A percentile compares a stretch with the other conserved stretches of the same genome.
These are phyloP conservation scores for Tubosaeta sp. DNA, from an alignment of 768 basidiomycete species.

Conservation along the genomic window DNA sequence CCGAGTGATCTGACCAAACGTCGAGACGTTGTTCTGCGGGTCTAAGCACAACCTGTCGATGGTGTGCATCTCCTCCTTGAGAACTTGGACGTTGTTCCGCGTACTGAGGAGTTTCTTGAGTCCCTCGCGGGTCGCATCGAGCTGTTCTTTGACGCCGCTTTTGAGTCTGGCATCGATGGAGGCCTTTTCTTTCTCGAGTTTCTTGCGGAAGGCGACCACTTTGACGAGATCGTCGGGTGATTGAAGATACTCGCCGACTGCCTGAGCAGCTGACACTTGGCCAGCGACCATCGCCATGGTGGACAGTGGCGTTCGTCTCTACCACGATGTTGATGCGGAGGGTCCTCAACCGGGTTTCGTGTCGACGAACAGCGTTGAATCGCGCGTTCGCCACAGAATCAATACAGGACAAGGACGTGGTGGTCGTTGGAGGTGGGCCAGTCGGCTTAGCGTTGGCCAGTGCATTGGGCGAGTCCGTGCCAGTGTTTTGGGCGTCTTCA, in stretches of 20 bases:
- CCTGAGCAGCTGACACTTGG: conserved; percentile 73
- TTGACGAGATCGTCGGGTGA: conserved; percentile 92
- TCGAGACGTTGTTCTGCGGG: conserved; percentile 71
- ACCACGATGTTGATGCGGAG: background rate
- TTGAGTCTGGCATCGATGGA: conserved; percentile 89
- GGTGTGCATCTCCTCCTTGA: conserved; percentile 83
- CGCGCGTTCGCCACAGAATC: conserved; percentile 18
- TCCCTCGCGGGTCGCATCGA: conserved; percentile 86
- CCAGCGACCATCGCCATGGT: conserved; percentile 43
- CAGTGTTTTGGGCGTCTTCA: background rate
- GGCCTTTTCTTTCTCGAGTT: conserved; percentile 93
- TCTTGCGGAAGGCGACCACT: conserved; percentile 84
- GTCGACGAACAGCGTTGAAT: conserved; percentile 1
- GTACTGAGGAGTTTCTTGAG: conserved; percentile 77
- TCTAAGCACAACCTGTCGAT: conserved; percentile 75
- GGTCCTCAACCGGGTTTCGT: background rate
- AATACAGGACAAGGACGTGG: conserved; percentile 69
- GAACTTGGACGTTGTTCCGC: conserved; percentile 68
- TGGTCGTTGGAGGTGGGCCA: conserved; percentile 93
- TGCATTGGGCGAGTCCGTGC: conserved; percentile 61
- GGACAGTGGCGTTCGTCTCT: background rate
- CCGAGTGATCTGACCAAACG: conserved; percentile 93
- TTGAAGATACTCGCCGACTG: conserved; percentile 85
- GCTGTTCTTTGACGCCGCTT: conserved; percentile 87
- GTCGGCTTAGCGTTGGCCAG: conserved; percentile 86